Conservation (phyloP, 139 green algal genomes). For the Helicosporidium sp. region DNA sequence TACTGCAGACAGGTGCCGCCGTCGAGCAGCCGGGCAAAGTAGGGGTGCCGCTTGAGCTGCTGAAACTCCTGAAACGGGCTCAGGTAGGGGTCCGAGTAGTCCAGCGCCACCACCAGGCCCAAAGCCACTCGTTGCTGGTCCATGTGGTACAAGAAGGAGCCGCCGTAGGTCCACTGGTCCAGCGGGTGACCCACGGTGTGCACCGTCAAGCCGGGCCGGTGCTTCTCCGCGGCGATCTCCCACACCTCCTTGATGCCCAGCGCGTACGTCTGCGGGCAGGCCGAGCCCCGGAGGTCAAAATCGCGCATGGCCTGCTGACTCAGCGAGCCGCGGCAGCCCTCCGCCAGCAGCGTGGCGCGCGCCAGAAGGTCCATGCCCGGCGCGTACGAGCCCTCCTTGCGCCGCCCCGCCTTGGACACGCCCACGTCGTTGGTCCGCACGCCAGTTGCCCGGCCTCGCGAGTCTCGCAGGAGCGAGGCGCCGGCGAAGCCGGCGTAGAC, state of each 20-base stretch:
- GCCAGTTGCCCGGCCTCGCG: conserved; percentile 37
- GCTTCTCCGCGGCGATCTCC: conserved; percentile 29
- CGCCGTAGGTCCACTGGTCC: conserved; percentile 50
- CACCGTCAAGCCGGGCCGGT: conserved; percentile 50
- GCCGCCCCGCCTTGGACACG: conserved; percentile 41
- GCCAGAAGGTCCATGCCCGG: conserved; percentile 59
- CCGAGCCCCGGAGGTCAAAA: too few relatives aligned
- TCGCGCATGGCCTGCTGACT: too few relatives aligned
- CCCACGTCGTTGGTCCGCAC: conserved; percentile 65
- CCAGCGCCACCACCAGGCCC: conserved; percentile 64
- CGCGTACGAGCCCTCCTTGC: conserved; percentile 34
- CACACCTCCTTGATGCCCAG: conserved; percentile 89
- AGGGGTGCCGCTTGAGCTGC: conserved; percentile 66
- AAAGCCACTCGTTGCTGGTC: conserved; percentile 47
- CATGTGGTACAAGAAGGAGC: conserved; percentile 87
- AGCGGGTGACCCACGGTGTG: conserved; percentile 75
- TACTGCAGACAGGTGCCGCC: conserved; percentile 77
- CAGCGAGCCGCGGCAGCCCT: conserved; percentile 76
- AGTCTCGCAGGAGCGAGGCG: conserved; percentile 28
- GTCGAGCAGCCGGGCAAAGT: conserved; percentile 46
- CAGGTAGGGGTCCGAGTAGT: conserved; percentile 76
- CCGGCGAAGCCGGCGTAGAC: conserved; percentile 71
- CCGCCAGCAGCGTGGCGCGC: conserved; percentile 63
- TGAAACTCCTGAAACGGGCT: conserved; percentile 67
- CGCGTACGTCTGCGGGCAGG: conserved; percentile 68